Base-by-base conservation (phyloP, 805 yeast genomes). In the Teunomyces lycoperdinae region DNA sequence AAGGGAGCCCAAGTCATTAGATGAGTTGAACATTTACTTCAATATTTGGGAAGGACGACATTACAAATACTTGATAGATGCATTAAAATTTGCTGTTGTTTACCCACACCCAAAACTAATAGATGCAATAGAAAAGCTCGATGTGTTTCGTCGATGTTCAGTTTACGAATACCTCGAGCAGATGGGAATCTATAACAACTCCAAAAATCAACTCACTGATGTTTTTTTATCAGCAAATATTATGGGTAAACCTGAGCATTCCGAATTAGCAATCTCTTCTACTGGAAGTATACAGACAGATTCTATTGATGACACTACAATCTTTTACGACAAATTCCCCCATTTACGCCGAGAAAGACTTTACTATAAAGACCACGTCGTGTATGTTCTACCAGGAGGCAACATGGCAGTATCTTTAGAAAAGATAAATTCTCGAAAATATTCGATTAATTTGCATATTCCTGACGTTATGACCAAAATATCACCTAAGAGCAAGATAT, bases 391-490 rank as follows among this genome's bases (percentile, higher is more conserved):
- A 7, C 65, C 68, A 11, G 38, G 17, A 17, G 16, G 24, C 17
- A 38, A 43, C 13, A 13, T 69, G 47, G 77, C 67, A 1, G 50
- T 74, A 1, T 76, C 80, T 1, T 45, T 74, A 29, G 70, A 64
- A 40, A 64, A 66, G 43, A 50, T 66, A 41, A 71, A 68, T 51
- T 52, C 71, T 9, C 53, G 77, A 34, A 68, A 67, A 45, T 65
- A 67, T 47, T 41, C 51, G 4, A 43, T 76, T 9, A 67, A 70
- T 45, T 47, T 76, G 6, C 80, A 76, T 53, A 52, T 76, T 7
- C 76, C 78, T 3, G 80, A 76, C 53, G 45, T 72, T 4, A 67
- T 67, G 8, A 57, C 75, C 1, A 64, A 56, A 42, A 31, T 74
- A 4, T 16, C 62, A 2, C 78, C 78, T 1, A 54, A 51, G 17